These are phyloP conservation scores for Thermothelomyces thermophilus DNA, from an alignment of 2,329 filamentous ascomycete species.

Conservation along the genomic window DNA sequence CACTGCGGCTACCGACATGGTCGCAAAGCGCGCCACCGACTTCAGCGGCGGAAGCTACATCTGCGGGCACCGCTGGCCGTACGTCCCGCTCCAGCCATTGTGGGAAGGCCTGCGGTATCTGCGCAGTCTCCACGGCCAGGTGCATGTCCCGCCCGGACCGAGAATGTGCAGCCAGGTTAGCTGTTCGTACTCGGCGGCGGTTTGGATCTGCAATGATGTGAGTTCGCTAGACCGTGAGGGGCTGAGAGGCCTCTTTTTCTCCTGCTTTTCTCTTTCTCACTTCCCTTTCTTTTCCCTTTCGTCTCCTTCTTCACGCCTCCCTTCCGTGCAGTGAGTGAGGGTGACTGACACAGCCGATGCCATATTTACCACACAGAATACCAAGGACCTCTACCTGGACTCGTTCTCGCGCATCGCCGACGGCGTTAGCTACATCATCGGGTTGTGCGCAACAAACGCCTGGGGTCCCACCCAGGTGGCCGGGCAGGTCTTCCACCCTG, in stretches of 20 bases:
- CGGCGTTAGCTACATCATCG: background rate
- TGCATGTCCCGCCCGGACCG: background rate
- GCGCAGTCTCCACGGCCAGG: background rate
- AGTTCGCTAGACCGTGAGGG: too few species aligned
- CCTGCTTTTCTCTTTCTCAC: too few species aligned
- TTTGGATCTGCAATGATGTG: constrained; percentile 5
- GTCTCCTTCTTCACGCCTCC: too few species aligned
- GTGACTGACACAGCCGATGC: background rate
- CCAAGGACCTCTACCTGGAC: background rate
- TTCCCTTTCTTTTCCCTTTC: too few species aligned
- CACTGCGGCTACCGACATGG: too few species aligned
- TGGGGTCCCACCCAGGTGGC: background rate
- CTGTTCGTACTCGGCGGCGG: background rate
- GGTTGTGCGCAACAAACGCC: background rate
- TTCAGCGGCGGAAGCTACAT: background rate
- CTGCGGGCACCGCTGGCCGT: background rate
- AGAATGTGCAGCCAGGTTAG: background rate
- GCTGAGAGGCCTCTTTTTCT: too few species aligned
- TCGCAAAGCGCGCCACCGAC: too few species aligned
- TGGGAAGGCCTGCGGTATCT: background rate
- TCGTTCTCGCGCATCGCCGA: background rate
- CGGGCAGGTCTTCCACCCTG: constrained; percentile 1
- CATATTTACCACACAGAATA: too few species aligned
- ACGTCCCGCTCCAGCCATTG: background rate
- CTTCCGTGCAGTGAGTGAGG: background rate